Conservation (phyloP, 2,329 filamentous ascomycete species). For the Monilinia polystroma region DNA sequence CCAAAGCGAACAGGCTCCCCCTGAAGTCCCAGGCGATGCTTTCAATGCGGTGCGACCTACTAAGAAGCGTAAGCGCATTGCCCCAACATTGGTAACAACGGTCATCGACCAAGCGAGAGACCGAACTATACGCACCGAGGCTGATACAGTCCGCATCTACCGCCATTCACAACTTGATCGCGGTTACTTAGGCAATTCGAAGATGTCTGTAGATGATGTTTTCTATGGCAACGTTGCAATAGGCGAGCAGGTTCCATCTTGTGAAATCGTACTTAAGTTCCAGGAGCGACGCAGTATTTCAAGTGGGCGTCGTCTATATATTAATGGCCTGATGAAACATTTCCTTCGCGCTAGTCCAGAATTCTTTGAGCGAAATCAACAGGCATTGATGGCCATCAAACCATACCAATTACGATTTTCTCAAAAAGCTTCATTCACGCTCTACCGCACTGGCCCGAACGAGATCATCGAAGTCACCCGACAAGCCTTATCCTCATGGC, state of each 20-base stretch:
- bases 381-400: constrained; percentile 31
- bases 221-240: constrained; percentile 43
- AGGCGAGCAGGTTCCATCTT: constrained; percentile 36
- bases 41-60: constrained; percentile 6
- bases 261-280: constrained; percentile 37
- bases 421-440: constrained; percentile 39
- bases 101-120: constrained; percentile 30
- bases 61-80: constrained; percentile 41
- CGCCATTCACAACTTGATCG: constrained; percentile 23
- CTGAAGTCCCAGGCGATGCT: too few species aligned
- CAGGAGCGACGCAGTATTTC: constrained; percentile 39
- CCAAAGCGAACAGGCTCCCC: not conserved
- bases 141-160: constrained; percentile 26
- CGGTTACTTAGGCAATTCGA: constrained; percentile 44
- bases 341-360: constrained; percentile 40
- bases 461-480: constrained; percentile 33
- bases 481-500: constrained; percentile 37
- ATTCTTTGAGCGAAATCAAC: constrained; percentile 27
- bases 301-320: constrained; percentile 47
- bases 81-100: constrained; percentile 36
- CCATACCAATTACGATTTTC: constrained; percentile 37
- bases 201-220: constrained; percentile 43
- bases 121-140: constrained; percentile 33
- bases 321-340: constrained; percentile 45
- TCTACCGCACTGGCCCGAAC: constrained; percentile 32